A percentile compares a stretch with the other conserved stretches of the same genome.
These are phyloP conservation scores for Triadica sebifera DNA, from an alignment of 345 rosid species.

Conservation along the genomic window DNA sequence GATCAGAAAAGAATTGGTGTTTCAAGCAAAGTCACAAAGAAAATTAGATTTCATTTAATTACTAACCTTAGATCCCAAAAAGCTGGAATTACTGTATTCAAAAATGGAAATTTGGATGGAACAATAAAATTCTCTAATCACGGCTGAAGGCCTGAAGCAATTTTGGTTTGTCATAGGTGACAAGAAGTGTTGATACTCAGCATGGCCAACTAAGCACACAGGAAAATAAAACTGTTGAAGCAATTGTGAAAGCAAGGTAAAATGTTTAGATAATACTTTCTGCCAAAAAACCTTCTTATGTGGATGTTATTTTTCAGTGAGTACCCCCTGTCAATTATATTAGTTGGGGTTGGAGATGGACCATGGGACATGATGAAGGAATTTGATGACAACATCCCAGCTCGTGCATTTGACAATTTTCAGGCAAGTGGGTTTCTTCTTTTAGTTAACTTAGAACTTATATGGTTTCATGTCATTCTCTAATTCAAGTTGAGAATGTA, in stretches of 20 bases:
- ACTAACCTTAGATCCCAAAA: background rate
- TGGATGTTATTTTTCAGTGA: slow-evolving; percentile 45
- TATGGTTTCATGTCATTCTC: background rate
- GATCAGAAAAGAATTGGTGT: background rate
- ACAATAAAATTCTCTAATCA: background rate
- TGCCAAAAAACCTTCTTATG: background rate
- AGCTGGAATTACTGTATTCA: background rate
- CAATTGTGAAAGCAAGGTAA: slow-evolving; percentile 94
- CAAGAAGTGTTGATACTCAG: slow-evolving; percentile 85
- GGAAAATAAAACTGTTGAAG: slow-evolving; percentile 87
- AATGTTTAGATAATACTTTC: background rate
- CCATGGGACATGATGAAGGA: slow-evolving; percentile 99
- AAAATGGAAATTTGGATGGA: background rate
- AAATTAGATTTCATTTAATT: background rate
- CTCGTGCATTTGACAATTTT: slow-evolving; percentile 92
- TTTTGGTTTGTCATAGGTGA: slow-evolving; percentile 49
- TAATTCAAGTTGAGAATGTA: slow-evolving; percentile 5
- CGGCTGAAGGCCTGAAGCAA: background rate
- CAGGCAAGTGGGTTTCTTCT: slow-evolving; percentile 48
- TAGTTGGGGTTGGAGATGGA: slow-evolving; percentile 98
- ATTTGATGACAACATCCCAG: slow-evolving; percentile 92
- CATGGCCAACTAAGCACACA: slow-evolving; percentile 80
- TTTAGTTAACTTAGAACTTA: background rate
- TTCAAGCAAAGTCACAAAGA: background rate
- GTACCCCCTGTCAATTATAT: slow-evolving; percentile 77